A percentile compares a stretch with the other conserved stretches of the same genome.
These are phyloP conservation scores for Chlorella ohadii DNA, from an alignment of 139 green algal species.

Conservation along the genomic window DNA sequence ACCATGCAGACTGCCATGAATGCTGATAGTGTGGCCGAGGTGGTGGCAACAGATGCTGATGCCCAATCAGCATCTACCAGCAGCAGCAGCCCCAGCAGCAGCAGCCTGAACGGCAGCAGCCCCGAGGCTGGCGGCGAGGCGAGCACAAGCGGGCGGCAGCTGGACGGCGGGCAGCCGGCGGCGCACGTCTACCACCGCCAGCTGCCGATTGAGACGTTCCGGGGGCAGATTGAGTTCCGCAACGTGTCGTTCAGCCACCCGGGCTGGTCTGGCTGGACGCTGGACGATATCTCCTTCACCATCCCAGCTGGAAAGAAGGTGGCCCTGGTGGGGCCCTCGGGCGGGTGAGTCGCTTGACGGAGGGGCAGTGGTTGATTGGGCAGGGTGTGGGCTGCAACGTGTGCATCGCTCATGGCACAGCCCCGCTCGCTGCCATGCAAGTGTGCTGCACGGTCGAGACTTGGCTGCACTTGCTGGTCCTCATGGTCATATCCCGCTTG, in stretches of 20 bases:
- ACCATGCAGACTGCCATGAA: conserved; percentile 23
- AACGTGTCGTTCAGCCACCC: conserved; percentile 42
- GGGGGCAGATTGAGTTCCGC: conserved; percentile 27
- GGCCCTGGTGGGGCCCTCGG: conserved; percentile 68
- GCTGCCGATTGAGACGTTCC: conserved; percentile 1
- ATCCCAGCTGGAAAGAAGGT: conserved; percentile 59
- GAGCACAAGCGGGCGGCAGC: neutral
- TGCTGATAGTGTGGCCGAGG: neutral
- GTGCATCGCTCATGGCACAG: too few species aligned
- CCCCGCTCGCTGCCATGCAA: too few species aligned
- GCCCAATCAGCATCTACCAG: neutral
- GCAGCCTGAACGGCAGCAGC: neutral
- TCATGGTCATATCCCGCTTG: too few species aligned
- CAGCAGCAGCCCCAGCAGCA: neutral
- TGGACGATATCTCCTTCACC: conserved; percentile 45
- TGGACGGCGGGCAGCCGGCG: neutral
- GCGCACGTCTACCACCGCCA: neutral
- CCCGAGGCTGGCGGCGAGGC: too few species aligned
- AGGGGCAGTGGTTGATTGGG: too few species aligned
- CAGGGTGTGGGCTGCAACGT: too few species aligned
- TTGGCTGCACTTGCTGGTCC: too few species aligned
- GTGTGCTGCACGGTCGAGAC: too few species aligned
- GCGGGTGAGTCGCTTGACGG: neutral
- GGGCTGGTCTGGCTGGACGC: conserved; percentile 27
- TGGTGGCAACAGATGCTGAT: neutral